Base-by-base conservation (phyloP, 306 rosid species). In the Begonia fuchsioides region DNA sequence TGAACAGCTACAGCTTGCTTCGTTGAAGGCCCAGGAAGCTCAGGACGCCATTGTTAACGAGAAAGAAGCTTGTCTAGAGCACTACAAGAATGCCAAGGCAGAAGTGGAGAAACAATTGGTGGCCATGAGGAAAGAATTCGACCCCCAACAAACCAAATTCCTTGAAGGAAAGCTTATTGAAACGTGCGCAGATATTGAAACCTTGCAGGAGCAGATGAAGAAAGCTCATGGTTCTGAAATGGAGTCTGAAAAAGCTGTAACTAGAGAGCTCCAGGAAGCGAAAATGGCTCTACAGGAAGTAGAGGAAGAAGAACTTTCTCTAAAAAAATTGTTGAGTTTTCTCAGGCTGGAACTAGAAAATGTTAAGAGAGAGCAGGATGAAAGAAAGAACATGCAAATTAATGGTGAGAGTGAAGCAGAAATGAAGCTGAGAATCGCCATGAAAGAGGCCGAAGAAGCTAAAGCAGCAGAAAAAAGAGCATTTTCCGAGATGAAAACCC, bases 221-320 rank as follows among this genome's bases (percentile, higher is more conserved):
- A 69, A 63, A 67, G 57, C 70, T 5, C 96, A 83, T 58, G 81
- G 76, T 49, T 58, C 68, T 43, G 83, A 77, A 67, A 83, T 83
- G 87, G 76, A 78, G 11, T 51, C 78, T 0, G 65, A 72, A 47
- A 76, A 68, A 55, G 53, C 50, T 9, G 51, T 74, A 12, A 73
- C 82, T 12, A 44, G 57, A 17, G 83, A 83, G 65, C 85, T 83
- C 44, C 72, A 65, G 40, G 83, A 77, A 68, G 79, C 93, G 47
- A 69, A 80, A n/a, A 58, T 57, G 63, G 59, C 56, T 19, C 72
- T 87, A 44, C 76, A 75, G 69, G 67, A 59, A 12, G 53, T 78
- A 47, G 74, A 72, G 32, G 77, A 68, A 35, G 93, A 82, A 69
- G 93, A 75, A 64, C 71, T 47, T 55, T 66, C 70, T 50, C 78